Evolutionary conservation across 2,329 filamentous ascomycete genomes (phyloP).

Genomic region (Penicillium sp.): DNA sequence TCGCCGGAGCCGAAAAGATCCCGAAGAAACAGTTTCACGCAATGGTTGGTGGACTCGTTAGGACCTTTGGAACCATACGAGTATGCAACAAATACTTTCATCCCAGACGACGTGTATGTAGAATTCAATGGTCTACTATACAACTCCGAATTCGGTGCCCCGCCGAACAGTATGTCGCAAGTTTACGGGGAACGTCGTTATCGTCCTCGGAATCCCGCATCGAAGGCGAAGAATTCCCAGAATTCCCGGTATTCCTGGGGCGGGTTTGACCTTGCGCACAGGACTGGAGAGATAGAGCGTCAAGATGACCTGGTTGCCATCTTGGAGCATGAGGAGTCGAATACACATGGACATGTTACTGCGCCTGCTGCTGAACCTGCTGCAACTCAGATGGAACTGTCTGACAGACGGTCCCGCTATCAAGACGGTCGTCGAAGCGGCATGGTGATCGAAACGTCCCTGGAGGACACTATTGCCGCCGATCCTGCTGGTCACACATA

Average conservation of each 20-base stretch:
- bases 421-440: neutral
- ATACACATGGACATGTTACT: neutral
- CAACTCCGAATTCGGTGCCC: neutral
- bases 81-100: neutral
- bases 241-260: conserved; percentile 3
- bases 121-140: conserved; percentile 5
- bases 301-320: conserved; percentile 6
- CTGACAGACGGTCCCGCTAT: neutral
- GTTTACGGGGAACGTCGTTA: neutral
- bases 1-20: neutral
- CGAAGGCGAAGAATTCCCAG: neutral
- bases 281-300: neutral
- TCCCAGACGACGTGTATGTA: neutral
- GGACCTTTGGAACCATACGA: neutral
- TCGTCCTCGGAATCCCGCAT: conserved; percentile 1
- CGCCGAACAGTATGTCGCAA: neutral
- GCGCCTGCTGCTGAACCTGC: neutral
- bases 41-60: neutral
- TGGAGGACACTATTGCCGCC: neutral
- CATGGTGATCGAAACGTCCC: neutral
- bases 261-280: conserved; percentile 5
- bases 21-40: neutral
- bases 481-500: neutral
- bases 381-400: neutral
- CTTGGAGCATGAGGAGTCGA: conserved; percentile 8